Conservation (phyloP, 257 asterid species). For the Linderniella brevidens region DNA sequence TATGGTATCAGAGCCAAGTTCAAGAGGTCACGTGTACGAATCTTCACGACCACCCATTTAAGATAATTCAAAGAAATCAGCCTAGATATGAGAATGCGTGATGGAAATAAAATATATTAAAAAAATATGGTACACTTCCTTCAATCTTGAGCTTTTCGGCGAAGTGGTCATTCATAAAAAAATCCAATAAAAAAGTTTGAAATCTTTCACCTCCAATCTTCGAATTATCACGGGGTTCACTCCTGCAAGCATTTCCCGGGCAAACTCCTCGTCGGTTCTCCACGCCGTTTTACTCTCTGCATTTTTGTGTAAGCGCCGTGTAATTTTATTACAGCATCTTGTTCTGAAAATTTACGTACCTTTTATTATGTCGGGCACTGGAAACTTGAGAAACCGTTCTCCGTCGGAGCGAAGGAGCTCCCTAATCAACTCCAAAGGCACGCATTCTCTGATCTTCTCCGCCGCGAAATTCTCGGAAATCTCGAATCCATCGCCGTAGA, state of each 20-base stretch:
- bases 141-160: too few relatives aligned
- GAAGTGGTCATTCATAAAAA: not conserved
- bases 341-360: slow-evolving; percentile 18
- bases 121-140: too few relatives aligned
- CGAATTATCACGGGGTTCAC: slow-evolving; percentile 66
- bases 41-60: too few relatives aligned
- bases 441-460: slow-evolving; percentile 25
- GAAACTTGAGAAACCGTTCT: slow-evolving; percentile 41
- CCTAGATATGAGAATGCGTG: too few relatives aligned
- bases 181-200: not conserved
- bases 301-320: not conserved
- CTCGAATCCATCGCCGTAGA: slow-evolving; percentile 44
- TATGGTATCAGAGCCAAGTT: too few relatives aligned
- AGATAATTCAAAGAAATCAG: too few relatives aligned
- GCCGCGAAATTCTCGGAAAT: slow-evolving; percentile 27
- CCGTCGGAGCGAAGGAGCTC: slow-evolving; percentile 62
- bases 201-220: slow-evolving; percentile 36
- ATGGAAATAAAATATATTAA: too few relatives aligned
- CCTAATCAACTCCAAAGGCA: slow-evolving; percentile 56
- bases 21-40: too few relatives aligned
- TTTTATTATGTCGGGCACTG: slow-evolving; percentile 64
- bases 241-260: slow-evolving; percentile 90
- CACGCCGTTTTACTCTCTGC: slow-evolving; percentile 73
- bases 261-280: slow-evolving; percentile 93
- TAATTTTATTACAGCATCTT: too few relatives aligned